Percentiles rank a stretch among this genome's conserved stretches.
phyloP scores from a whole-genome alignment of 2,329 filamentous ascomycete species.

The Aspergillus sp. region DNA sequence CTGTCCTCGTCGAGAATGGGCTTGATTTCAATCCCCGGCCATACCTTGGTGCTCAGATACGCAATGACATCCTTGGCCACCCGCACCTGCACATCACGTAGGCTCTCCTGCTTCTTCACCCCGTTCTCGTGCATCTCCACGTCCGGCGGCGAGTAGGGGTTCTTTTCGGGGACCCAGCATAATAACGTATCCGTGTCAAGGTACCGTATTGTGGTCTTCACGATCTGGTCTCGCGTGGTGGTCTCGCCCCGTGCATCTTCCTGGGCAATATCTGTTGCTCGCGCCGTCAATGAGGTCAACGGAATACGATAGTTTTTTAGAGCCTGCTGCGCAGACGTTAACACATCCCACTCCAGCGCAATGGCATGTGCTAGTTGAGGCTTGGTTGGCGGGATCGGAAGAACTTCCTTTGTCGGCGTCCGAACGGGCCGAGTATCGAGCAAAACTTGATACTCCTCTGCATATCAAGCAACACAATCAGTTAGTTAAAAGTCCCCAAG shows the following conservation, averaged over 20 bases:
- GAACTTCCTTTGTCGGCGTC: slow-evolving; percentile 62
- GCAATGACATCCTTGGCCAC: slow-evolving; percentile 62
- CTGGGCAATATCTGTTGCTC: slow-evolving; percentile 69
- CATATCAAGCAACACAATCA: neutral
- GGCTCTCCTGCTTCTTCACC: slow-evolving; percentile 44
- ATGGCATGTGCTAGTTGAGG: slow-evolving; percentile 74
- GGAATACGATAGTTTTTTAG: slow-evolving; percentile 82
- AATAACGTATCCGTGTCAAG: slow-evolving; percentile 86
- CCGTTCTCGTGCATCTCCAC: slow-evolving; percentile 29
- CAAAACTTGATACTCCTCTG: slow-evolving; percentile 54
- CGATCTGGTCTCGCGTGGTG: slow-evolving; percentile 55
- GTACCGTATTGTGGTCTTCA: slow-evolving; percentile 68
- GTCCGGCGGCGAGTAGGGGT: slow-evolving; percentile 45
- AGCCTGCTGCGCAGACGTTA: slow-evolving; percentile 74
- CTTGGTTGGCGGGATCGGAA: slow-evolving; percentile 67
- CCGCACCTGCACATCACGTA: slow-evolving; percentile 65
- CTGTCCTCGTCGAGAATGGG: slow-evolving; percentile 72
- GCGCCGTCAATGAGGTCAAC: slow-evolving; percentile 73
- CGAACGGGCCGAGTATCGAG: slow-evolving; percentile 75
- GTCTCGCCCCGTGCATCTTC: slow-evolving; percentile 51
- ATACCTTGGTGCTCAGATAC: slow-evolving; percentile 64
- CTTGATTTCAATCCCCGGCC: slow-evolving; percentile 71
- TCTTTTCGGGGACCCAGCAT: slow-evolving; percentile 67
- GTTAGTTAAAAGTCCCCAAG: neutral
- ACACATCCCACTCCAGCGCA: slow-evolving; percentile 85